phyloP scores from a whole-genome alignment of 23 red algal genomes.

The Agarophyton chilense region DNA sequence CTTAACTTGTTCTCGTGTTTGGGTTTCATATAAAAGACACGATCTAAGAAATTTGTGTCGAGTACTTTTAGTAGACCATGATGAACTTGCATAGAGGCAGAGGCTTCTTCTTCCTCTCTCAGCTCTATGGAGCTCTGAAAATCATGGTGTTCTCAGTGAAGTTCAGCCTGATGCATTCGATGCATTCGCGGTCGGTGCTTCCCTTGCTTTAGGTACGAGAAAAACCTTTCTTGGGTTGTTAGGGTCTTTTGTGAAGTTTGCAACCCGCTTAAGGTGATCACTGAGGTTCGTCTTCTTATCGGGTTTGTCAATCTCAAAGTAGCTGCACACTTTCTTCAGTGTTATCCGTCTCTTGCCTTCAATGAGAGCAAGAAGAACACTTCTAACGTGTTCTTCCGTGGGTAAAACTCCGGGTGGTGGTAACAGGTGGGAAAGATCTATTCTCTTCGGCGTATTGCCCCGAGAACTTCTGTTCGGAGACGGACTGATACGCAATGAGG shows the following conservation, averaged over 20 bases:
- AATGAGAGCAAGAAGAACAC: slow-evolving; percentile 37
- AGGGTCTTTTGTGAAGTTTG: slow-evolving; percentile 19
- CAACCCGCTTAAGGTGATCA: not conserved
- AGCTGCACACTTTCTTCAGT: slow-evolving; percentile 23
- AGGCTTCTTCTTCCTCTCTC: no score
- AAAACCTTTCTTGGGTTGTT: not conserved
- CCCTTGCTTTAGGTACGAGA: not conserved
- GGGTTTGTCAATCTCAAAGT: slow-evolving; percentile 31
- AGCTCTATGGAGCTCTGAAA: no score
- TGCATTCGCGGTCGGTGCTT: not conserved
- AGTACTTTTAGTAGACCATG: no score
- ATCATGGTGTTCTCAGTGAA: not conserved
- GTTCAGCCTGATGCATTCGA: not conserved
- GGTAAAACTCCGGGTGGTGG: slow-evolving; percentile 31
- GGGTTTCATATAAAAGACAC: not conserved
- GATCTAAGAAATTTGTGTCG: no score
- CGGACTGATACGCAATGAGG: not conserved
- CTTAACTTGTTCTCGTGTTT: not conserved
- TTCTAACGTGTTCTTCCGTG: slow-evolving; percentile 7
- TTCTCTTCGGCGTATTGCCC: slow-evolving; percentile 37
- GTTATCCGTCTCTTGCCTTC: slow-evolving; percentile 11
- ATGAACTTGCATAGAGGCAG: no score
- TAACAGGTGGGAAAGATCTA: slow-evolving; percentile 43
- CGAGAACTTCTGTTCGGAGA: slow-evolving; percentile 32
- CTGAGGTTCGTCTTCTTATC: slow-evolving; percentile 37